Evolutionary conservation across 305 asterid species (phyloP).

Genomic region (Fraxinus latifolia): DNA sequence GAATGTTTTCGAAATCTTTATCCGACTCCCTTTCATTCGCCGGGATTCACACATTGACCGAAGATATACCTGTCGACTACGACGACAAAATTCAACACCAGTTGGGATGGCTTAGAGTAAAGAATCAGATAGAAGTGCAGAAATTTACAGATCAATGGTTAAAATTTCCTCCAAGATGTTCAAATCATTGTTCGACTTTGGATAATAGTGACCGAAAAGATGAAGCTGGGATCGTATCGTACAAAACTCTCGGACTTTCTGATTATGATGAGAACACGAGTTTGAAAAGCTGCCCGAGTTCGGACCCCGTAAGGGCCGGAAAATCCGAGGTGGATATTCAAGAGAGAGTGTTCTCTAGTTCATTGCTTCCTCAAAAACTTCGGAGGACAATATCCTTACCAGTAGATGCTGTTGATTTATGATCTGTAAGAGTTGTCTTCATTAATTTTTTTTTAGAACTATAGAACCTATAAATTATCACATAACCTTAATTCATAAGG

Average conservation of each 20-base stretch:
- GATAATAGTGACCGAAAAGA: not conserved
- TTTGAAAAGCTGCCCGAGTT: not conserved
- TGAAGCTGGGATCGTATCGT: not conserved
- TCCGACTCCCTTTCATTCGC: not conserved
- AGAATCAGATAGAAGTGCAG: conserved; percentile 50
- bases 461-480: not conserved
- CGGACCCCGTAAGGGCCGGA: not conserved
- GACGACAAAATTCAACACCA: conserved; percentile 34
- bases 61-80: not conserved
- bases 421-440: not conserved
- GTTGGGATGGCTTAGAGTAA: conserved; percentile 68
- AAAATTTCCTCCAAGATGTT: conserved; percentile 17
- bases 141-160: conserved; percentile 45
- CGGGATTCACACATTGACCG: not conserved
- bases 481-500: not conserved
- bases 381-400: conserved; percentile 66
- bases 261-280: not conserved
- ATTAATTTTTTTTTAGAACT: not conserved
- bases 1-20: not conserved
- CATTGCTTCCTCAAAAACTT: conserved; percentile 48
- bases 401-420: conserved; percentile 63
- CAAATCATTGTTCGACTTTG: conserved; percentile 10
- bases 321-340: not conserved
- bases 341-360: conserved; percentile 40
- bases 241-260: not conserved